These are phyloP conservation scores for Erythrophleum ivorense DNA, from an alignment of 331 rosid genomes.

Conservation along the genomic window DNA sequence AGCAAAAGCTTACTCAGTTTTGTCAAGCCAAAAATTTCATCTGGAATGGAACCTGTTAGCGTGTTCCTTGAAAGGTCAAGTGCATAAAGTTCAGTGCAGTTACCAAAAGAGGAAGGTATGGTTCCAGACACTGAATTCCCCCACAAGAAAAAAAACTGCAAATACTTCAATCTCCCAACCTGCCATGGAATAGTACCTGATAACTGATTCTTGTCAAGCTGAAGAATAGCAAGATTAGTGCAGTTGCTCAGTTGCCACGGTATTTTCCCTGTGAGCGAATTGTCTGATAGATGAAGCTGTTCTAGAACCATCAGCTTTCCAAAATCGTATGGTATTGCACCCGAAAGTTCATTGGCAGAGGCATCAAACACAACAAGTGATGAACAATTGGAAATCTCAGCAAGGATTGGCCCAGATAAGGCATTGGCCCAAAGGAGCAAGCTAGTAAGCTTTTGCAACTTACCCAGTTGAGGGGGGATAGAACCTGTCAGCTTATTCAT, in stretches of 20 bases:
- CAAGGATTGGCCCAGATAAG: constrained; percentile 58
- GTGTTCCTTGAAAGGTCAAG: constrained; percentile 78
- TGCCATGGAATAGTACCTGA: constrained; percentile 70
- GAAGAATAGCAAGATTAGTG: constrained; percentile 65
- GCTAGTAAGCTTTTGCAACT: constrained; percentile 68
- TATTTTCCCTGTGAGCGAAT: constrained; percentile 55
- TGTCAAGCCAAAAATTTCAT: constrained; percentile 69
- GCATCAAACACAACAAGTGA: constrained; percentile 67
- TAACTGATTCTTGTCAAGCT: constrained; percentile 71
- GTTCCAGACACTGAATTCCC: constrained; percentile 67
- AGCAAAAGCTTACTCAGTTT: constrained; percentile 75
- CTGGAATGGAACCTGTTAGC: constrained; percentile 71
- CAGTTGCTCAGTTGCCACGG: constrained; percentile 75
- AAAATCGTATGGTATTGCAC: constrained; percentile 60
- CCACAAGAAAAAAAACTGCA: constrained; percentile 72
- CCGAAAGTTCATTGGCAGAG: constrained; percentile 67
- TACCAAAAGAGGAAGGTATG: constrained; percentile 66
- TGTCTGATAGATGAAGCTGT: constrained; percentile 73
- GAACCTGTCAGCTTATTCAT: constrained; percentile 72
- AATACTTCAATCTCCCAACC: constrained; percentile 55
- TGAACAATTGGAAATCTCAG: constrained; percentile 68
- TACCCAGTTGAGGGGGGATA: constrained; percentile 64
- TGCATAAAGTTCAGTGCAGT: constrained; percentile 69
- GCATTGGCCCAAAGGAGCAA: constrained; percentile 68
- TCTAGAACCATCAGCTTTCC: constrained; percentile 65